Evolutionary conservation across 345 rosid species (phyloP).

Genomic region (Erucastrum elatum): DNA sequence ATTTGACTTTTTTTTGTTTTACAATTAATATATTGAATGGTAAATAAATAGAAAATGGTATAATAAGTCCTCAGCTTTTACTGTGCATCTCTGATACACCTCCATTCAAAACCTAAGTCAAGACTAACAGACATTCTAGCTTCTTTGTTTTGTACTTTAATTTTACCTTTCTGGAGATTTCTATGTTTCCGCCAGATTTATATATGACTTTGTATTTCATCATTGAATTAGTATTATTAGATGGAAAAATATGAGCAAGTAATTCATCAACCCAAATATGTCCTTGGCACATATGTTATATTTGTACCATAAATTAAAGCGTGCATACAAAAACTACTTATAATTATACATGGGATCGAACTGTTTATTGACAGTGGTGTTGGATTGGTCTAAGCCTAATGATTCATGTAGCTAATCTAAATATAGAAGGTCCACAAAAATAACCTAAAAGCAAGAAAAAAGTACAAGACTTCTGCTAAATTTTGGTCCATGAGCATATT

Average conservation of each 20-base stretch:
- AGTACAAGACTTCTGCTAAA: neutral
- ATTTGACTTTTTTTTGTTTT: neutral
- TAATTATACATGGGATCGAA: neutral
- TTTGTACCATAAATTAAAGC: neutral
- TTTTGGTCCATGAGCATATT: neutral
- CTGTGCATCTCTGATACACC: neutral
- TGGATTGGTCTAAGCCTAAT: neutral
- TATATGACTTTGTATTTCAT: neutral
- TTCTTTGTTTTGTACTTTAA: neutral
- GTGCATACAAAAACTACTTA: neutral
- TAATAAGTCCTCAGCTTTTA: too few species aligned
- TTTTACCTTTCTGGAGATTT: neutral
- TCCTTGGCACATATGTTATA: neutral
- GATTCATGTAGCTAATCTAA: neutral
- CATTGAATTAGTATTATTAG: neutral
- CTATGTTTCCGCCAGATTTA: neutral
- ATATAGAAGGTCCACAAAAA: neutral
- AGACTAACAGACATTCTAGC: neutral
- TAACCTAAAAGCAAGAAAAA: neutral
- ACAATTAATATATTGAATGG: neutral
- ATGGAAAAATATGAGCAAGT: neutral
- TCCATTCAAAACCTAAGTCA: neutral
- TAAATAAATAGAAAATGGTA: too few species aligned
- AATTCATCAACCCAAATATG: constrained; percentile 3
- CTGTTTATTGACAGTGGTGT: neutral